phyloP scores from a whole-genome alignment of 495 filamentous ascomycete species.

The Collariella sp. region DNA sequence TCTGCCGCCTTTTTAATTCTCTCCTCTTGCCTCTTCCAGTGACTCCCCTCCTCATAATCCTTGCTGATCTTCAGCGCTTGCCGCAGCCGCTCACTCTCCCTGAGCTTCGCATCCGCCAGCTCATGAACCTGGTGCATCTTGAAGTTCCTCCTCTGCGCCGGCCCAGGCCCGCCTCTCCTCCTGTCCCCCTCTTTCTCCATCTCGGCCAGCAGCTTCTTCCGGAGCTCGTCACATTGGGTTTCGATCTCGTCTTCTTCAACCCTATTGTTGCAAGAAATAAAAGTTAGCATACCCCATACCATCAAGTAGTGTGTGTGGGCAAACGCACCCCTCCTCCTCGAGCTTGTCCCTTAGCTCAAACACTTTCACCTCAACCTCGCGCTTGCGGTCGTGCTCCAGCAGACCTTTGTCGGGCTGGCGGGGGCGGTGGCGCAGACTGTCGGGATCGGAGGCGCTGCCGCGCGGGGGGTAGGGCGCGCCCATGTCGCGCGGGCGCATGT shows the following conservation, averaged over 20 bases:
- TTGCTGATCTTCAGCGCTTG: constrained; percentile 82
- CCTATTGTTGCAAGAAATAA: constrained; percentile 26
- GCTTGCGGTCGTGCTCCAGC: constrained; percentile 82
- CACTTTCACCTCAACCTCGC: constrained; percentile 84
- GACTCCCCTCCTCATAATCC: constrained; percentile 77
- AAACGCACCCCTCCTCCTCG: constrained; percentile 72
- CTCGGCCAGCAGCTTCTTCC: constrained; percentile 54
- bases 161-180: constrained; percentile 15
- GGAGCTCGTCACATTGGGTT: constrained; percentile 50
- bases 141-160: constrained; percentile 44
- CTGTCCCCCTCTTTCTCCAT: constrained; percentile 33
- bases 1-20: constrained; percentile 50
- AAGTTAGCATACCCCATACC: background rate
- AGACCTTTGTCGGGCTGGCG: constrained; percentile 86
- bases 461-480: constrained; percentile 50
- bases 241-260: constrained; percentile 78
- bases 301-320: too few relatives aligned
- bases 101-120: constrained; percentile 89
- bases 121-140: constrained; percentile 96
- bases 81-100: constrained; percentile 82
- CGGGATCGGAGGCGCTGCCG: constrained; percentile 37
- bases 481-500: constrained; percentile 68
- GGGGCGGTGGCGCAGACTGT: constrained; percentile 56
- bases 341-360: constrained; percentile 81
- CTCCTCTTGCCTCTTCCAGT: constrained; percentile 68